These are phyloP conservation scores for Xylaria bambusicola DNA, from an alignment of 495 filamentous ascomycete species.

Conservation along the genomic window DNA sequence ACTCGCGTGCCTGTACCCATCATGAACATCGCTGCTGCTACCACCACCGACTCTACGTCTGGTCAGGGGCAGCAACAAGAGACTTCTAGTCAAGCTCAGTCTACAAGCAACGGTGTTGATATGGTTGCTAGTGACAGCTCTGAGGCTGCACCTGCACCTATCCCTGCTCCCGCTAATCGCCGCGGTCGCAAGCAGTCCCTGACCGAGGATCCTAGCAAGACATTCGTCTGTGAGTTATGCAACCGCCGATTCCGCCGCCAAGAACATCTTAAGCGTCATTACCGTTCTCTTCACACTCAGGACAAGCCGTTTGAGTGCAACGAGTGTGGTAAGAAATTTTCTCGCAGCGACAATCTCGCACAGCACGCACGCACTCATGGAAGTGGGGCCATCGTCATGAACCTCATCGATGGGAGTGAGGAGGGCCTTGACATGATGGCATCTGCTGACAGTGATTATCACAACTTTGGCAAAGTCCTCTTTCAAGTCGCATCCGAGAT, in stretches of 20 bases:
- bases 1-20: conserved; percentile 41
- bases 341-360: conserved; percentile 92
- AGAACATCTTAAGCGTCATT: conserved; percentile 98
- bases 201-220: conserved; percentile 98
- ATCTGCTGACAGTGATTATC: conserved; percentile 60
- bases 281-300: conserved; percentile 95
- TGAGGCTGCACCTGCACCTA: conserved; percentile 37
- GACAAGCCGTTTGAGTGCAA: conserved; percentile 98
- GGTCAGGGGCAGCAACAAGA: conserved; percentile 43
- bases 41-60: conserved; percentile 43
- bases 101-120: conserved; percentile 24
- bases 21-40: conserved; percentile 42
- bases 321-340: conserved; percentile 99
- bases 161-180: conserved; percentile 74
- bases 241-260: conserved; percentile 96
- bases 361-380: conserved; percentile 97
- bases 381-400: conserved; percentile 84
- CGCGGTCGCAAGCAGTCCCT: conserved; percentile 98
- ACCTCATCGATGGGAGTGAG: conserved; percentile 70
- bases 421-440: conserved; percentile 44
- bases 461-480: conserved; percentile 66
- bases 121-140: conserved; percentile 29
- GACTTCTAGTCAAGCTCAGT: conserved; percentile 29
- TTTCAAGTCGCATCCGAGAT: conserved; percentile 74
- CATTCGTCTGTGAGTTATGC: conserved; percentile 94